phyloP scores from a whole-genome alignment of 495 filamentous ascomycete genomes.

The Letharia lupina region DNA sequence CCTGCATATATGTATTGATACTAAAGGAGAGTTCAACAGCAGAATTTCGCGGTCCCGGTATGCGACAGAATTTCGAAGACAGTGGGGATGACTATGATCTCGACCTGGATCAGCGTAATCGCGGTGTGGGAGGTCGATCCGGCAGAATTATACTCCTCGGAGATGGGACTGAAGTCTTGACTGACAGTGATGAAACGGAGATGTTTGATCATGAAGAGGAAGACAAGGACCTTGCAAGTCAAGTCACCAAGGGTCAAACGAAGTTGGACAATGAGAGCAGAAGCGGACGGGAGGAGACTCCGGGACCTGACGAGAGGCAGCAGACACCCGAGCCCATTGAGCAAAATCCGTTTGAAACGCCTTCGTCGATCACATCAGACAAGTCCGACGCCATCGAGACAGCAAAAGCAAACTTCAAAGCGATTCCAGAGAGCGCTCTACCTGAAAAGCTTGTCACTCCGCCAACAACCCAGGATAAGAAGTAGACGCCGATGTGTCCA shows the following conservation, averaged over 20 bases:
- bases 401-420: conserved; percentile 20
- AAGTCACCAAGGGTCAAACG: conserved; percentile 41
- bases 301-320: conserved; percentile 39
- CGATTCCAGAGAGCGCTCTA: conserved; percentile 25
- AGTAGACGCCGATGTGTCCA: not conserved
- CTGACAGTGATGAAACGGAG: conserved; percentile 77
- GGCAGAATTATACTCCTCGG: conserved; percentile 89
- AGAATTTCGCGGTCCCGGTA: conserved; percentile 89
- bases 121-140: conserved; percentile 53
- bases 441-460: conserved; percentile 27
- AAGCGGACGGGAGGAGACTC: conserved; percentile 50
- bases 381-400: conserved; percentile 26
- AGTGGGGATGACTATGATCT: conserved; percentile 86
- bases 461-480: conserved; percentile 15
- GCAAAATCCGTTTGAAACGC: conserved; percentile 39
- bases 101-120: conserved; percentile 55
- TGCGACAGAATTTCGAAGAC: conserved; percentile 86
- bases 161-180: conserved; percentile 82
- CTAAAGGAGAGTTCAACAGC: conserved; percentile 50
- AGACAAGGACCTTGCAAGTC: conserved; percentile 60
- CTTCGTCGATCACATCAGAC: conserved; percentile 39
- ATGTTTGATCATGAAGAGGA: conserved; percentile 88
- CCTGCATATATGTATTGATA: conserved; percentile 23
- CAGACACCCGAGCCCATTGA: conserved; percentile 21
- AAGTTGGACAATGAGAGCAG: conserved; percentile 31